These are phyloP conservation scores for Tetrapisispora pingtungensis DNA, from an alignment of 805 yeast genomes.

Conservation along the genomic window DNA sequence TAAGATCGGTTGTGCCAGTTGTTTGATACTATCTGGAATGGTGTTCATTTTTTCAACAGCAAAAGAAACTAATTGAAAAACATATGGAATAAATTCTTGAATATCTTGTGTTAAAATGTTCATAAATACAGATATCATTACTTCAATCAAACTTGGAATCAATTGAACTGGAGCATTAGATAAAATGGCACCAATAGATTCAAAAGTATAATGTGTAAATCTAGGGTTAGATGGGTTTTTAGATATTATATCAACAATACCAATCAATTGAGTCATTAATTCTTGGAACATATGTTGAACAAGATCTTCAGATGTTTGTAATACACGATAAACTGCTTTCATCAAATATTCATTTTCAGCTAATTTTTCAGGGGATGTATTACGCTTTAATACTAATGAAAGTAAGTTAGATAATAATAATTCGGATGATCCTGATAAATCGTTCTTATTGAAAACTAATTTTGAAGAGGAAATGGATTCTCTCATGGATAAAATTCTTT, in stretches of 20 bases:
- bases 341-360: slow-evolving; percentile 93
- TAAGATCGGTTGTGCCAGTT: slow-evolving; percentile 67
- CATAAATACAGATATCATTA: slow-evolving; percentile 59
- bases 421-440: slow-evolving; percentile 53
- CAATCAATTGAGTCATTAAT: slow-evolving; percentile 51
- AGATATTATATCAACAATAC: slow-evolving; percentile 59
- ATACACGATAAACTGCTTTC: slow-evolving; percentile 77
- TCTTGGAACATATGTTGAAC: slow-evolving; percentile 39
- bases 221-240: slow-evolving; percentile 93
- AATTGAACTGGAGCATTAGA: slow-evolving; percentile 36
- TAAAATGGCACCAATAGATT: slow-evolving; percentile 69
- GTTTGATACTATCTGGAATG: slow-evolving; percentile 56
- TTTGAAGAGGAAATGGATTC: slow-evolving; percentile 38
- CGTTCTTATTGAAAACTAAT: slow-evolving; percentile 61
- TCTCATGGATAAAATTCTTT: slow-evolving; percentile 73
- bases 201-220: slow-evolving; percentile 85
- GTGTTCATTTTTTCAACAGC: slow-evolving; percentile 46
- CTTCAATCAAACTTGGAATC: slow-evolving; percentile 26
- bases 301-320: slow-evolving; percentile 61
- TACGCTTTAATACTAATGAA: slow-evolving; percentile 48
- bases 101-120: slow-evolving; percentile 69
- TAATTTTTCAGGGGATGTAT: slow-evolving; percentile 71
- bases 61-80: slow-evolving; percentile 80
- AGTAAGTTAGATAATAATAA: slow-evolving; percentile 59
- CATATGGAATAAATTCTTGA: slow-evolving; percentile 89